phyloP scores from a whole-genome alignment of 441 rosid genomes.

The Gossypium lobatum region DNA sequence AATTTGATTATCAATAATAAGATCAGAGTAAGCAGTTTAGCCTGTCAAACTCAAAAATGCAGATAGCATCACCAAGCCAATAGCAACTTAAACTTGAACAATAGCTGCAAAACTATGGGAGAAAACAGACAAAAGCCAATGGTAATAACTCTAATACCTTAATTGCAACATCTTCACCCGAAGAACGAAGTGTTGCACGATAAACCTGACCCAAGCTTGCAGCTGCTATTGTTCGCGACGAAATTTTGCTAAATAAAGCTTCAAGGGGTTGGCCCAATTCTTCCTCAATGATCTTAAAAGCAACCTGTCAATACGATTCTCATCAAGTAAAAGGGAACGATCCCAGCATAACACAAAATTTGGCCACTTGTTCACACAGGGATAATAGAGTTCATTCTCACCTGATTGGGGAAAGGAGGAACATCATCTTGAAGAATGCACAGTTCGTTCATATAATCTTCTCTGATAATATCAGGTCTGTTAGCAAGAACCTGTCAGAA shows the following conservation, averaged over 20 bases:
- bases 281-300: conserved; percentile 85
- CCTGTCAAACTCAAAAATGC: not conserved
- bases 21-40: not conserved
- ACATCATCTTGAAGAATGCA: conserved; percentile 96
- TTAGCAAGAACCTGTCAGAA: conserved; percentile 70
- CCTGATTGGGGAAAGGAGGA: conserved; percentile 92
- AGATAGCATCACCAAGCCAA: not conserved
- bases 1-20: conserved; percentile 1
- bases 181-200: conserved; percentile 76
- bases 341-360: not conserved
- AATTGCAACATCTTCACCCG: conserved; percentile 95
- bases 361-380: not conserved
- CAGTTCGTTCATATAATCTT: conserved; percentile 95
- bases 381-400: conserved; percentile 9
- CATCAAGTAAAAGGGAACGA: conserved; percentile 16
- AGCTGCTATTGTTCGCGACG: conserved; percentile 85
- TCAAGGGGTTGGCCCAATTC: conserved; percentile 89
- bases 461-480: conserved; percentile 89
- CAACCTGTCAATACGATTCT: conserved; percentile 46
- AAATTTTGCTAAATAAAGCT: conserved; percentile 77
- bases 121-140: conserved; percentile 2
- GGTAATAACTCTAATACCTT: conserved; percentile 48
- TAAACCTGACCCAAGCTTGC: conserved; percentile 98
- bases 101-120: not conserved
- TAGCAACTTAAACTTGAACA: not conserved